Conservation (phyloP, 2,329 filamentous ascomycete species). For the Xylaria sp. region DNA sequence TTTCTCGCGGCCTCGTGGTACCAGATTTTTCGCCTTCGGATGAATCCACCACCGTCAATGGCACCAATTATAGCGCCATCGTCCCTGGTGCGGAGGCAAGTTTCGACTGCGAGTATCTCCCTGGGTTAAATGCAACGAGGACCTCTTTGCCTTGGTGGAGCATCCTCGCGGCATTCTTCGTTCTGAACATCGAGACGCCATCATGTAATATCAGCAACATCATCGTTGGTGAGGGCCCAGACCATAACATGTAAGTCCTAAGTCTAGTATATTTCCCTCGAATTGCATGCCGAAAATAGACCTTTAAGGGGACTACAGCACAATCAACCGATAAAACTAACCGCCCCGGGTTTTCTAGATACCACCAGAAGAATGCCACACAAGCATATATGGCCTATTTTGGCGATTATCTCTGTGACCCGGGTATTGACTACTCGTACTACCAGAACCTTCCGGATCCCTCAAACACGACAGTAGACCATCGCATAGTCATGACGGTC, state of each 20-base stretch:
- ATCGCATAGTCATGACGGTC: constrained; percentile 24
- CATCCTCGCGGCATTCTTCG: constrained; percentile 12
- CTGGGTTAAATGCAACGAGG: constrained; percentile 13
- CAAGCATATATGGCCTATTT: constrained; percentile 26
- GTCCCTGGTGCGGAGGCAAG: constrained; percentile 13
- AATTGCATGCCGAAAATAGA: no score
- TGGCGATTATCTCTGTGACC: constrained; percentile 20
- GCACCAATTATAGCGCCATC: constrained; percentile 17
- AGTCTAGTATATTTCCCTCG: neutral
- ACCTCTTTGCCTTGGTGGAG: constrained; percentile 18
- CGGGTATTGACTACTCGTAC: constrained; percentile 13
- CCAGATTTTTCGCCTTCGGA: constrained; percentile 11
- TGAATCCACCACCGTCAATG: neutral
- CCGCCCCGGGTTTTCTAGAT: neutral
- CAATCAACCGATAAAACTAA: neutral
- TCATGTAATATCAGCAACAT: constrained; percentile 22
- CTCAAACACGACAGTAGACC: constrained; percentile 15
- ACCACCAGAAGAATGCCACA: constrained; percentile 20
- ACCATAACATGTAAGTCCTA: constrained; percentile 18
- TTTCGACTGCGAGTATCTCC: constrained; percentile 20
- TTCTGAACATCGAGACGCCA: constrained; percentile 20
- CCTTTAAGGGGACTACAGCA: neutral
- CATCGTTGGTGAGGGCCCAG: constrained; percentile 21
- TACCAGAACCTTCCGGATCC: constrained; percentile 7
- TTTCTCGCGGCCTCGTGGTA: constrained; percentile 15